Evolutionary conservation across 2,329 filamentous ascomycete species (phyloP), one percentile per base, ranked within the genome.

Genomic region (Verticillium nubilum): DNA sequence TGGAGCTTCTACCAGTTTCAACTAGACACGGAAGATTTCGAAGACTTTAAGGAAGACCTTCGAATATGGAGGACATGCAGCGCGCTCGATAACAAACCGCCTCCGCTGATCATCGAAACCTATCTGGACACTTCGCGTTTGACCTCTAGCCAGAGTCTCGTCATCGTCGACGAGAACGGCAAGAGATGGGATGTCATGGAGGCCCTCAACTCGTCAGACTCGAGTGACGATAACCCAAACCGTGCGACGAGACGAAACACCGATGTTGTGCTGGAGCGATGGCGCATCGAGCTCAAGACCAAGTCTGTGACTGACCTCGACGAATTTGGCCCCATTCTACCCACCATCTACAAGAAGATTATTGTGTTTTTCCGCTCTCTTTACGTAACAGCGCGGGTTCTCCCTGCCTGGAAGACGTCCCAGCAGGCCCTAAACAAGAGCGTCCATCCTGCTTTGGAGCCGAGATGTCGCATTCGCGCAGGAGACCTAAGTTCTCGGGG

Each of bases 321-420:
- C 54, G 85, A 84, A 70, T 91, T 87, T 70, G 84, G 83, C 7
- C 78, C 79, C 12, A 80, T 78, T 31, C 78, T 98, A 57, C 92
- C 95, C 15, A 94, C 91, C 57, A 87, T 97, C 60, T 99, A 99
- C 81, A 99, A 99, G 77, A 95, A 96, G 76, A 92, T 91, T 67
- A 96, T 99, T 64, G 90, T 98, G 65, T 86, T 97, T 67, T 97
- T 98, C 75, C 86, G 95, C 61, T 92, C 92, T 1, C 81, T 99
- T 53, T 97, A 91, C 72, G 86, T 91, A 56, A 90, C 90, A 58
- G 86, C 91, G 47, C 89, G 91, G 67, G 84, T 97, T 62, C 78
- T 97, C 62, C 95, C 95, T 2, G 87, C 90, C 26, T 97, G 90
- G 87, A 96, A 89, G 75, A 89, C 96, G 68, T 86, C 81, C 47